Percentiles rank a stretch among this genome's conserved stretches.
Conservation (phyloP, 495 filamentous ascomycete species). For the Darksidea phi region DNA sequence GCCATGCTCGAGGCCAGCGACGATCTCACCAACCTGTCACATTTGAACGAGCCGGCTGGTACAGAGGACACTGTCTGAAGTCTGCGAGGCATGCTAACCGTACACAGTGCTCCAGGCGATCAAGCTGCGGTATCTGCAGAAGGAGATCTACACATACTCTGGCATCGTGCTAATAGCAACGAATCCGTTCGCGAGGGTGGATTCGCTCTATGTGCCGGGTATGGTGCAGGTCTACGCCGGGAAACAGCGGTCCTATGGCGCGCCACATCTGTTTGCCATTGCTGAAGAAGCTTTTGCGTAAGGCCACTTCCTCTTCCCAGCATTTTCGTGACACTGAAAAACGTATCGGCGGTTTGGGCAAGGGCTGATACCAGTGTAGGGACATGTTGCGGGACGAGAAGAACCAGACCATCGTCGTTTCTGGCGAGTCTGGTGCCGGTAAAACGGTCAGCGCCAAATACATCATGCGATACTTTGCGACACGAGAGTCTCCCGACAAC, state of each 20-base stretch:
- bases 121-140: slow-evolving; percentile 94
- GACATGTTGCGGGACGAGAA: slow-evolving; percentile 95
- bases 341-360: background rate
- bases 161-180: slow-evolving; percentile 98
- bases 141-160: slow-evolving; percentile 99
- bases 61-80: slow-evolving; percentile 32
- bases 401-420: slow-evolving; percentile 98
- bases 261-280: slow-evolving; percentile 97
- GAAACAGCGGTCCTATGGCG: slow-evolving; percentile 92
- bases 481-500: slow-evolving; percentile 88
- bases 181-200: slow-evolving; percentile 96
- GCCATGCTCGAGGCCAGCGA: slow-evolving; percentile 98
- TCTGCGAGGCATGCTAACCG: slow-evolving; percentile 25
- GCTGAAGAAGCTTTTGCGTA: slow-evolving; percentile 98
- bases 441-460: slow-evolving; percentile 99
- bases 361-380: slow-evolving; percentile 47
- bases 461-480: slow-evolving; percentile 99
- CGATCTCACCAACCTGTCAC: slow-evolving; percentile 94
- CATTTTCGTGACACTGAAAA: no score
- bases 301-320: slow-evolving; percentile 37
- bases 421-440: slow-evolving; percentile 95
- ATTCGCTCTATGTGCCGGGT: slow-evolving; percentile 96
- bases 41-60: slow-evolving; percentile 98
- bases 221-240: slow-evolving; percentile 99
- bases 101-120: slow-evolving; percentile 89